Evolutionary conservation across 2,329 filamentous ascomycete genomes (phyloP).

Genomic region (Xylariaceae sp.): DNA sequence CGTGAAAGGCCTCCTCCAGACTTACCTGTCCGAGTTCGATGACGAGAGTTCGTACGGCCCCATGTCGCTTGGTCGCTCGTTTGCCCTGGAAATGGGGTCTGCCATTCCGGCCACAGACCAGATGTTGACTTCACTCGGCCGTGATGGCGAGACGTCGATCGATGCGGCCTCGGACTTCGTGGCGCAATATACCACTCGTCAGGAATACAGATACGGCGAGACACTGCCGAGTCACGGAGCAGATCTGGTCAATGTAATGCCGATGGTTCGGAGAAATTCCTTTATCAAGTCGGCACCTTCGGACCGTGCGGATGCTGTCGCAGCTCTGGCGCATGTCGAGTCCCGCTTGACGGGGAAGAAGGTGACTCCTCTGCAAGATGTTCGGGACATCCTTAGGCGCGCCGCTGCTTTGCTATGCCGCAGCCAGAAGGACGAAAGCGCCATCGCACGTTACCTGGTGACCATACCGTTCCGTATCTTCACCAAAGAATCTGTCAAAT

Average conservation of each 20-base stretch:
- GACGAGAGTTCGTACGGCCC: conserved; percentile 89
- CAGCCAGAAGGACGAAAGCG: conserved; percentile 66
- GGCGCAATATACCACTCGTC: conserved; percentile 92
- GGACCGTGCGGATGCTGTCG: conserved; percentile 54
- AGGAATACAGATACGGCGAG: conserved; percentile 89
- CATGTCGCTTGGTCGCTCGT: conserved; percentile 85
- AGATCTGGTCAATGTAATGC: conserved; percentile 59
- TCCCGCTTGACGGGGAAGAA: conserved; percentile 63
- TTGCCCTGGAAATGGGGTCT: conserved; percentile 88
- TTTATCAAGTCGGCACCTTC: conserved; percentile 47
- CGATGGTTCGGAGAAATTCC: conserved; percentile 46
- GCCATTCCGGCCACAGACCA: conserved; percentile 82
- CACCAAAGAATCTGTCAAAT: conserved; percentile 89
- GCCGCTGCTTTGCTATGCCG: conserved; percentile 84
- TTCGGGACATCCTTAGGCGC: conserved; percentile 75
- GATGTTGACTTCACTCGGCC: conserved; percentile 74
- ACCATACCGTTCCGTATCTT: conserved; percentile 90
- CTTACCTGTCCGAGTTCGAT: conserved; percentile 90
- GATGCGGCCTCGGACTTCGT: conserved; percentile 95
- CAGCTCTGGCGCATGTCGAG: conserved; percentile 68
- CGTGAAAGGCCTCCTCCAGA: conserved; percentile 91
- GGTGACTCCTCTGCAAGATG: conserved; percentile 64
- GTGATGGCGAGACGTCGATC: conserved; percentile 65
- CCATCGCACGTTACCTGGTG: conserved; percentile 81
- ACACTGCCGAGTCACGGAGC: conserved; percentile 62